phyloP scores from a whole-genome alignment of 2,329 filamentous ascomycete species.

The Gyromitra esculenta region DNA sequence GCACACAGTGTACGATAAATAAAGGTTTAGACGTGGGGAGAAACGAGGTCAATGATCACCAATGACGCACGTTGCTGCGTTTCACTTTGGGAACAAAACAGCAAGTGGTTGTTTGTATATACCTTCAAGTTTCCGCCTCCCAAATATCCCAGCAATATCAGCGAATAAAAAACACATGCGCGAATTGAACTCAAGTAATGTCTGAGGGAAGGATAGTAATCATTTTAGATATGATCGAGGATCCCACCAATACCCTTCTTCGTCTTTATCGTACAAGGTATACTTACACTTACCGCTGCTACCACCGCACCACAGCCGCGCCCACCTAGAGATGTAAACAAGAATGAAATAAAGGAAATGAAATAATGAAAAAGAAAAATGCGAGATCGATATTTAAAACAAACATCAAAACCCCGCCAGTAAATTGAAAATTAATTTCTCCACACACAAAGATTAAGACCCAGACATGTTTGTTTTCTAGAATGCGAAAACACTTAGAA shows the following conservation, averaged over 20 bases:
- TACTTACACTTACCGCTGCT: constrained; percentile 15
- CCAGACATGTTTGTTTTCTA: constrained; percentile 11
- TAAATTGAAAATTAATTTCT: constrained; percentile 23
- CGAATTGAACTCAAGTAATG: background rate
- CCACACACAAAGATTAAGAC: constrained; percentile 25
- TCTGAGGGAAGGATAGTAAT: background rate
- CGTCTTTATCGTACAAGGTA: constrained; percentile 35
- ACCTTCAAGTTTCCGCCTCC: background rate
- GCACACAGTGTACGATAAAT: constrained; percentile 39
- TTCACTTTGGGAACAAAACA: background rate
- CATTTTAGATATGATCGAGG: background rate
- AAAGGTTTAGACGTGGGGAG: background rate
- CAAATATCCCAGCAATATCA: background rate
- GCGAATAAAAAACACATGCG: background rate
- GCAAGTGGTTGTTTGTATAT: constrained; percentile 18
- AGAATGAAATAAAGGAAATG: constrained; percentile 15
- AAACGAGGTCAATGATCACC: constrained; percentile 13
- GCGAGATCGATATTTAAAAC: constrained; percentile 37
- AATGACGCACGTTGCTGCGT: background rate
- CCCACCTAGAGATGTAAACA: constrained; percentile 11
- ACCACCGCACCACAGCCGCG: constrained; percentile 10
- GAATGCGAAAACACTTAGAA: constrained; percentile 14
- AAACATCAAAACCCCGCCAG: constrained; percentile 29
- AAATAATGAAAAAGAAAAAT: background rate
- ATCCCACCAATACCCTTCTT: background rate